Conservation (phyloP, 306 rosid species). For the Begonia loranthoides region DNA sequence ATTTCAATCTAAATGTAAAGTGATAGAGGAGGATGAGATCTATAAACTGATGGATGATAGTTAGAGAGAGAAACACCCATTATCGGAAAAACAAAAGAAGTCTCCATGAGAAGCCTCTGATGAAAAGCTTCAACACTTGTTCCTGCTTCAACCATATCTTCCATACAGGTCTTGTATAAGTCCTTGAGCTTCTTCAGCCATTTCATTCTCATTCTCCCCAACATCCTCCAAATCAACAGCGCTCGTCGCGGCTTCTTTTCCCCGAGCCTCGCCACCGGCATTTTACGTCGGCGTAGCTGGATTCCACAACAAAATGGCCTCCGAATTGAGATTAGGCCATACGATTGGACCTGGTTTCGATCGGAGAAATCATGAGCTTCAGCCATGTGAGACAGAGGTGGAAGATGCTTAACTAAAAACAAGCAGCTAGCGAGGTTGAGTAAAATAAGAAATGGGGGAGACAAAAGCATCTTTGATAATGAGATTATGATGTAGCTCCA, state of each 20-base stretch:
- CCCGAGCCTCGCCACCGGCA: constrained; percentile 13
- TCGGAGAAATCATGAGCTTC: background rate
- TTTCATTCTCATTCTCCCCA: constrained; percentile 4
- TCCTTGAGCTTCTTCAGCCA: constrained; percentile 5
- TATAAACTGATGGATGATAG: background rate
- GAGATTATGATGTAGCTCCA: too few relatives aligned
- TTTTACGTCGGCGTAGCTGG: constrained; percentile 4
- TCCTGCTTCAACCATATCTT: constrained; percentile 4
- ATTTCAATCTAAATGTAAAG: too few relatives aligned
- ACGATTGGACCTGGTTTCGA: background rate
- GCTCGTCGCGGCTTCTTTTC: constrained; percentile 6
- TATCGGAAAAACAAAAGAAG: constrained; percentile 10
- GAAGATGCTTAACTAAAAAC: too few relatives aligned
- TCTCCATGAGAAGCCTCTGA: constrained; percentile 8
- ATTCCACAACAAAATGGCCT: background rate
- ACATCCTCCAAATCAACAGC: constrained; percentile 3
- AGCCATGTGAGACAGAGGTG: background rate
- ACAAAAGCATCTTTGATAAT: too few relatives aligned
- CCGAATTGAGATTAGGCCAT: background rate
- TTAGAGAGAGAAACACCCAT: constrained; percentile 2
- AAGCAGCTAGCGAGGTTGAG: too few relatives aligned
- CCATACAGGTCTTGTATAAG: background rate
- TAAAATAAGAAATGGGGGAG: too few relatives aligned
- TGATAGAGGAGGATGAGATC: background rate
- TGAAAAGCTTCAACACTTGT: background rate